Percentiles rank a stretch among this genome's conserved stretches.
Evolutionary conservation across 805 yeast genomes (phyloP).

Genomic region (Hagleromyces aurorensis): DNA sequence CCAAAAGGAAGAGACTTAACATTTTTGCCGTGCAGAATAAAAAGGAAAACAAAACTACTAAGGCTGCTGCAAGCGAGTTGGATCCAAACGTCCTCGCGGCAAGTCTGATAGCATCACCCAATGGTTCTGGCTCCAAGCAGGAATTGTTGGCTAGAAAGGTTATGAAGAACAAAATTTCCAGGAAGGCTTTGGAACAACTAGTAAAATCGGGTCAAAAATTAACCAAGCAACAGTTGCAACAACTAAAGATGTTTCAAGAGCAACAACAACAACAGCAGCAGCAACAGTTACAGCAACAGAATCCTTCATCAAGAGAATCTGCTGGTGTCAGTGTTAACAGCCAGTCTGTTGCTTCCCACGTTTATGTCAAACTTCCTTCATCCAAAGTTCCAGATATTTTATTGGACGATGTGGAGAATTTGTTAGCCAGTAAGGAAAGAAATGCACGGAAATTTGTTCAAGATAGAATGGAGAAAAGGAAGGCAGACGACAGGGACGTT

Average conservation of each 20-base stretch:
- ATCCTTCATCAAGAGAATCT: constrained; percentile 12
- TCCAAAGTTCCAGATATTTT: constrained; percentile 92
- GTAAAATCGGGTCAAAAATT: constrained; percentile 18
- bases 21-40: constrained; percentile 19
- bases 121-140: constrained; percentile 17
- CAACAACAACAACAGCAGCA: constrained; percentile 6
- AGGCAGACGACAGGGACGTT: constrained; percentile 56
- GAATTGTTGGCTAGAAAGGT: constrained; percentile 17
- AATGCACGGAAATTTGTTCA: constrained; percentile 78
- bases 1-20: constrained; percentile 48
- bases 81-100: constrained; percentile 14
- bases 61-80: constrained; percentile 14
- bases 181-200: constrained; percentile 17
- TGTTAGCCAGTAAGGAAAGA: constrained; percentile 64
- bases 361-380: constrained; percentile 80
- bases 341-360: constrained; percentile 39
- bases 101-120: constrained; percentile 17
- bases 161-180: constrained; percentile 12
- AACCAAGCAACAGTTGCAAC: constrained; percentile 19
- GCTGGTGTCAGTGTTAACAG: too few species aligned
- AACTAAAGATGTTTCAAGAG: constrained; percentile 6
- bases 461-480: constrained; percentile 69
- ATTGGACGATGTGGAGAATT: constrained; percentile 69
- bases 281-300: constrained; percentile 13
- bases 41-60: constrained; percentile 9